These are phyloP conservation scores for Candida xyloterini DNA, from an alignment of 805 yeast species.

Conservation along the genomic window DNA sequence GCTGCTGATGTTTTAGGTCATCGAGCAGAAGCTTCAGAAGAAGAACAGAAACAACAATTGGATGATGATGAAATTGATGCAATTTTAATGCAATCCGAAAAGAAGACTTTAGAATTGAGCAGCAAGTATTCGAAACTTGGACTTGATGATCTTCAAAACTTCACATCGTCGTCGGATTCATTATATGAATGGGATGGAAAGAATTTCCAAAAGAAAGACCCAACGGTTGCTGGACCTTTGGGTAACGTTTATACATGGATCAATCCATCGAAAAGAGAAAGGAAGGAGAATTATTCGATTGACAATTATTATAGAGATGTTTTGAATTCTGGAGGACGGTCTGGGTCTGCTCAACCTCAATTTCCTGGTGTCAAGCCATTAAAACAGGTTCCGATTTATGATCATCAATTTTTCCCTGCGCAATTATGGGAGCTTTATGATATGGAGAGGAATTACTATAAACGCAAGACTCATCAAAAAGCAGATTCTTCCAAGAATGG, in stretches of 20 bases:
- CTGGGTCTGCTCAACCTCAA: slow-evolving; percentile 34
- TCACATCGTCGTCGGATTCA: slow-evolving; percentile 50
- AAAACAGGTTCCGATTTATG: slow-evolving; percentile 74
- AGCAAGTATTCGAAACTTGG: slow-evolving; percentile 65
- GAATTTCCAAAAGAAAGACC: slow-evolving; percentile 65
- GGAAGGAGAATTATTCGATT: slow-evolving; percentile 81
- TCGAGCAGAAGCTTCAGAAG: slow-evolving; percentile 20
- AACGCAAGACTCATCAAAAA: slow-evolving; percentile 61
- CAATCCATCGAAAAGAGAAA: slow-evolving; percentile 80
- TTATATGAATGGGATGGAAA: slow-evolving; percentile 90
- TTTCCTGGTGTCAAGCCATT: slow-evolving; percentile 77
- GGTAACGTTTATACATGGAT: slow-evolving; percentile 63
- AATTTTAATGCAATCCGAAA: slow-evolving; percentile 57
- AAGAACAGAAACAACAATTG: slow-evolving; percentile 33
- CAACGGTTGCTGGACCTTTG: slow-evolving; percentile 30
- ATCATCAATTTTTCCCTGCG: slow-evolving; percentile 89
- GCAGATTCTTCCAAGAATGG: slow-evolving; percentile 63
- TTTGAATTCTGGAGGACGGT: slow-evolving; percentile 66
- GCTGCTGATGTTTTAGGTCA: slow-evolving; percentile 60
- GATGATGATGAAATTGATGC: slow-evolving; percentile 61
- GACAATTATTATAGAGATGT: slow-evolving; percentile 63
- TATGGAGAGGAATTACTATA: slow-evolving; percentile 73
- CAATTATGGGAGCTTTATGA: slow-evolving; percentile 73
- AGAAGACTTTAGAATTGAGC: slow-evolving; percentile 59
- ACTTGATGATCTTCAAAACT: slow-evolving; percentile 74